Evolutionary conservation across 2,329 filamentous ascomycete genomes (phyloP).

Genomic region (Orbilia oligospora): DNA sequence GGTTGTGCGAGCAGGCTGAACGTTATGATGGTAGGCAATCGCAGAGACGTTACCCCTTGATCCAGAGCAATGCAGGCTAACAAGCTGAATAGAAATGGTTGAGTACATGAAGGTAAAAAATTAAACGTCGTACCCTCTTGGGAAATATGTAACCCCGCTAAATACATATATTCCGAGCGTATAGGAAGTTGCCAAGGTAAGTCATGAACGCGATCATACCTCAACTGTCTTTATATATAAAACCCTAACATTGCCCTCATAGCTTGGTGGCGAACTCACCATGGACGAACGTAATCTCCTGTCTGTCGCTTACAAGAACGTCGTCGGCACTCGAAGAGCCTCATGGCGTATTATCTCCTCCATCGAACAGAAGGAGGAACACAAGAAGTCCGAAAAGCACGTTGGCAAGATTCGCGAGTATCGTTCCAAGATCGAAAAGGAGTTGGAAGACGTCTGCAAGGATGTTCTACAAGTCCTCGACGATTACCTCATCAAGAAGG

Average conservation of each 20-base stretch:
- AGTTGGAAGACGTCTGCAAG: slow-evolving; percentile 97
- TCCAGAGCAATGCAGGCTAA: slow-evolving; percentile 16
- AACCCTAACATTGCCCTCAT: slow-evolving; percentile 29
- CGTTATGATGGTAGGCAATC: slow-evolving; percentile 83
- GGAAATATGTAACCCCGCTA: slow-evolving; percentile 62
- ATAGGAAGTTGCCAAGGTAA: slow-evolving; percentile 93
- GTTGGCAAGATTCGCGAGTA: slow-evolving; percentile 96
- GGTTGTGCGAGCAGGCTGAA: slow-evolving; percentile 99
- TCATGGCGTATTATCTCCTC: slow-evolving; percentile 99
- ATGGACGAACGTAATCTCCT: slow-evolving; percentile 98
- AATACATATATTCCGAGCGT: slow-evolving; percentile 65
- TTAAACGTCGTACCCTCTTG: slow-evolving; percentile 64
- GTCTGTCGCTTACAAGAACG: slow-evolving; percentile 99
- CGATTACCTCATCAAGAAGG: slow-evolving; percentile 92
- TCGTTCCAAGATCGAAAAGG: slow-evolving; percentile 97
- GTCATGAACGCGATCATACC: slow-evolving; percentile 5
- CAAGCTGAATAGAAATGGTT: slow-evolving; percentile 81
- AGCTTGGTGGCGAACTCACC: slow-evolving; percentile 79
- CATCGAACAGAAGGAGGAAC: slow-evolving; percentile 99
- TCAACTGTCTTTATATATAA: neutral
- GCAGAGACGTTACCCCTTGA: neutral
- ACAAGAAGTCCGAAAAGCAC: slow-evolving; percentile 95
- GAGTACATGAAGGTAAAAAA: slow-evolving; percentile 90
- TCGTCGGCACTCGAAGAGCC: slow-evolving; percentile 94
- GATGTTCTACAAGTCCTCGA: slow-evolving; percentile 96